Percentiles rank a stretch among this genome's conserved stretches.
These are phyloP conservation scores for Gossypium sturtianum DNA, from an alignment of 345 rosid genomes.

Conservation along the genomic window DNA sequence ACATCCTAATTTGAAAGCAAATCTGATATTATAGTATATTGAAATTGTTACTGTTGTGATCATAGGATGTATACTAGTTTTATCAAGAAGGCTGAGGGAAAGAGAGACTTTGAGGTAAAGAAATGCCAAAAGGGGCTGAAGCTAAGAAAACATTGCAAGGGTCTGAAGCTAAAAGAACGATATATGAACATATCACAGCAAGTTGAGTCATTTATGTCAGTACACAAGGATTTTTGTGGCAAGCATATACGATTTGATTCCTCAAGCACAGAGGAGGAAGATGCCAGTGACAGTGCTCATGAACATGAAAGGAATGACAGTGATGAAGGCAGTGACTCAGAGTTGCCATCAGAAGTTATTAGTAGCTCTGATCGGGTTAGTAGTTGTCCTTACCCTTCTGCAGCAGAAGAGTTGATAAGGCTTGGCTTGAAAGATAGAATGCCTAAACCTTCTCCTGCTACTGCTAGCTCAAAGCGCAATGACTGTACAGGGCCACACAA, in stretches of 20 bases:
- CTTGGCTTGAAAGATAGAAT: constrained; percentile 54
- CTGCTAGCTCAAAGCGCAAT: constrained; percentile 23
- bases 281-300: constrained; percentile 27
- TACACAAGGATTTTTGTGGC: constrained; percentile 49
- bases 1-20: not conserved
- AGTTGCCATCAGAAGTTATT: constrained; percentile 16
- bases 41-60: constrained; percentile 13
- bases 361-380: constrained; percentile 41
- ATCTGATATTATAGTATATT: not conserved
- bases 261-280: constrained; percentile 67
- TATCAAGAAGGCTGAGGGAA: constrained; percentile 55
- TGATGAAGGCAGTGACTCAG: constrained; percentile 11
- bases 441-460: constrained; percentile 17
- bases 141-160: constrained; percentile 36
- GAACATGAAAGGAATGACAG: constrained; percentile 23
- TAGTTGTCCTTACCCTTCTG: constrained; percentile 93
- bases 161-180: constrained; percentile 39
- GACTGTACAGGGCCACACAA: not conserved
- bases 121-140: constrained; percentile 28
- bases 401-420: constrained; percentile 67
- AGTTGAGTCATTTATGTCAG: constrained; percentile 54
- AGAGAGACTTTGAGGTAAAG: constrained; percentile 39
- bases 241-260: constrained; percentile 60
- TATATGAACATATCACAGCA: constrained; percentile 54
- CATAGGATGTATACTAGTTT: constrained; percentile 63